Evolutionary conservation across 768 basidiomycete genomes (phyloP), one percentile per base, ranked within the genome.

Genomic region (Trametes coccinea): DNA sequence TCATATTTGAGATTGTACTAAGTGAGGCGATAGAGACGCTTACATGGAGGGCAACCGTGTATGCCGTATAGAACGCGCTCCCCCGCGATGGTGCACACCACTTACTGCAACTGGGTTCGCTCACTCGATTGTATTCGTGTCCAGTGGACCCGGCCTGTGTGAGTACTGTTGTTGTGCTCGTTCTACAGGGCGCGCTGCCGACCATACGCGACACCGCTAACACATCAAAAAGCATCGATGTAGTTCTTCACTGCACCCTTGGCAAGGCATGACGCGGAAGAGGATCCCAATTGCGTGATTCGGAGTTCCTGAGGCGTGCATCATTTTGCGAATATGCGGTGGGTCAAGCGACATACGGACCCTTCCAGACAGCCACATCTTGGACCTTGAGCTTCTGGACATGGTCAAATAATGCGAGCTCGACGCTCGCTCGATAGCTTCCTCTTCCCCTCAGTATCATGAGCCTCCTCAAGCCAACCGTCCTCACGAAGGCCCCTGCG

Each of bases 271-370:
- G 49, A 45, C 57, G 57, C 49, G 49, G 47, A 44, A 11, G 40
- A 31, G 33, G 41, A 49, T 41, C 41, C 8, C 57, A 51, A 59
- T 59, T 51, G 57, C 57, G 57, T 59, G 57, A 59, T 59, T 33
- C 50, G 31, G 49, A 16, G 41, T 44, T 48, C 57, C 49, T 17
- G 41, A 16, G 41, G 57, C 49, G 49, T 51, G 57, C 41, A 59
- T 59, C 57, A 59, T 34, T 51, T 52, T 51, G 57, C 57, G 57
- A 51, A 59, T 52, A 59, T 40, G 49, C 57, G 57, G 48, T 43
- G 57, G 57, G 48, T 45, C 41, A 29, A 22, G 31, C 57, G n/a
- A 37, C 34, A 37, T 49, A 59, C 17, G 40, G 41, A 37, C 41
- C 50, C 40, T 43, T 52, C 34, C 34, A 37, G 34, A 37, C 48